Evolutionary conservation across 2,329 filamentous ascomycete species (phyloP).

Genomic region (Zymoseptoria ardabiliae): DNA sequence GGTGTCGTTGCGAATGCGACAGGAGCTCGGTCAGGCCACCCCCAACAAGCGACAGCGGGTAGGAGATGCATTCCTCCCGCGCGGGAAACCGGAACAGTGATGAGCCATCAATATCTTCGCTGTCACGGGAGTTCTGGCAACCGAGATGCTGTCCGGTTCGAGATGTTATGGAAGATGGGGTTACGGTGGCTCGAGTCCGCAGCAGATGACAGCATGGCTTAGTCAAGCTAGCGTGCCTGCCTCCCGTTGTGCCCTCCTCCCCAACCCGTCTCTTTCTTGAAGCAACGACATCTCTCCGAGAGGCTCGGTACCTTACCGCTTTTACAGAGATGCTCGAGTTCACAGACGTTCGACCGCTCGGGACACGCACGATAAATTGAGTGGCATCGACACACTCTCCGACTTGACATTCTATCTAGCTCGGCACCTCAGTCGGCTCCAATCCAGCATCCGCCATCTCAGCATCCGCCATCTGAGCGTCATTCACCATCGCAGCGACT

Average conservation of each 20-base stretch:
- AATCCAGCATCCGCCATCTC: background rate
- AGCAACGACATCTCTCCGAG: too few species aligned
- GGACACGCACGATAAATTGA: background rate
- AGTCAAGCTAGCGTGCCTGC: background rate
- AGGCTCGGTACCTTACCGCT: too few species aligned
- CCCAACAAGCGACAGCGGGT: background rate
- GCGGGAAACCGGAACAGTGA: background rate
- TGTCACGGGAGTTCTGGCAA: background rate
- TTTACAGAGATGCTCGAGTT: background rate
- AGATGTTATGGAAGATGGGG: background rate
- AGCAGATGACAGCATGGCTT: background rate
- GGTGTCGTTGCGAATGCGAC: background rate
- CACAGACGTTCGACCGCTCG: background rate
- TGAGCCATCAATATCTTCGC: background rate
- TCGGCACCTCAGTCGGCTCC: background rate
- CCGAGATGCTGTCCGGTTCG: background rate
- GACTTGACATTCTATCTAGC: background rate
- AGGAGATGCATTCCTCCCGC: background rate
- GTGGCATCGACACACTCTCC: background rate
- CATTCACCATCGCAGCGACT: background rate
- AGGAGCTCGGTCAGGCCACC: background rate
- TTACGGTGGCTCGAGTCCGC: background rate
- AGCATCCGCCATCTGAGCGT: background rate
- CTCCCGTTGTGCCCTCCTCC: too few species aligned
- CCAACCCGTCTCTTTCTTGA: too few species aligned